phyloP scores from a whole-genome alignment of 1,284 basidiomycete species.

The Acaromyces ingoldii region DNA sequence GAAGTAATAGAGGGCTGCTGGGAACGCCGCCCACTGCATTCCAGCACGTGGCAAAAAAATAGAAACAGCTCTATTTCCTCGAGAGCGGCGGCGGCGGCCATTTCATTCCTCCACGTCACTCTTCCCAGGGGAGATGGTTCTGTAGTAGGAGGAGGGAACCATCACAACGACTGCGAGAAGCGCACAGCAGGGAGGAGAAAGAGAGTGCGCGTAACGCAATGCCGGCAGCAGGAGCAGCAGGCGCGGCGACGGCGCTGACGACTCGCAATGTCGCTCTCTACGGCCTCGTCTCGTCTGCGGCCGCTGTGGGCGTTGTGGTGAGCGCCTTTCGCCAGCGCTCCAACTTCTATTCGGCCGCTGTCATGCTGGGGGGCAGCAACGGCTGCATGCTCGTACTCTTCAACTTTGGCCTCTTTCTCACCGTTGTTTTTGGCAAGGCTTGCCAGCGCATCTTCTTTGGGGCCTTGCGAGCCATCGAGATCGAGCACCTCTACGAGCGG shows the following conservation, averaged over 20 bases:
- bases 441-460: constrained; percentile 91
- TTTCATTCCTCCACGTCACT: no score
- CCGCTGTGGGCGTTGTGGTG: constrained; percentile 24
- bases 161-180: no score
- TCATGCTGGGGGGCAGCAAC: constrained; percentile 86
- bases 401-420: constrained; percentile 79
- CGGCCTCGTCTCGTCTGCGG: constrained; percentile 24
- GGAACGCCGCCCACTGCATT: no score
- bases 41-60: no score
- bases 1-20: no score
- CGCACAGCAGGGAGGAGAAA: no score
- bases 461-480: constrained; percentile 74
- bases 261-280: constrained; percentile 30
- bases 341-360: constrained; percentile 90
- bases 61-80: no score
- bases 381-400: constrained; percentile 60
- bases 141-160: no score
- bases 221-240: not conserved
- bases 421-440: constrained; percentile 69
- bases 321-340: constrained; percentile 77
- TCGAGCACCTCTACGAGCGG: constrained; percentile 93
- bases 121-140: no score
- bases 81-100: no score
- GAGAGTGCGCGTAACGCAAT: no score
- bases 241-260: constrained; percentile 13